phyloP scores from a whole-genome alignment of 1,284 basidiomycete genomes.

The Leccinum insigne region DNA sequence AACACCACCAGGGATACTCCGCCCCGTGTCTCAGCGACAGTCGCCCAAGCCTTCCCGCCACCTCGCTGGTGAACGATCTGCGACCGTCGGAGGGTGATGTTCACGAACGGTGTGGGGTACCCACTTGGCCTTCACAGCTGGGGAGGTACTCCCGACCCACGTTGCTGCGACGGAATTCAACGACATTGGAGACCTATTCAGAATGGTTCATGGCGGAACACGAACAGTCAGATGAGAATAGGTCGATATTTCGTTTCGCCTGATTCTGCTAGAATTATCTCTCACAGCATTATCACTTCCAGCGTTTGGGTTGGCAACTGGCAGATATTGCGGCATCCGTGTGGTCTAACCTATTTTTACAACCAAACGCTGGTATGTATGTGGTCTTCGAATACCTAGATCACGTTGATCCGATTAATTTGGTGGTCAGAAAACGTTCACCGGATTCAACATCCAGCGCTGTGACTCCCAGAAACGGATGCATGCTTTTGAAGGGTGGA shows the following conservation, averaged over 20 bases:
- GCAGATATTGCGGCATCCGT: background rate
- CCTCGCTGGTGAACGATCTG: too few species aligned
- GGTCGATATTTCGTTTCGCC: background rate
- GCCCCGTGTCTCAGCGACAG: too few species aligned
- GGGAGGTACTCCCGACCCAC: background rate
- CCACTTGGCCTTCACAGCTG: background rate
- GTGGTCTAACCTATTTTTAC: background rate
- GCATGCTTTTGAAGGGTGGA: background rate
- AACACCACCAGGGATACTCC: too few species aligned
- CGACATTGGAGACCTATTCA: background rate
- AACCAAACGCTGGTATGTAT: background rate
- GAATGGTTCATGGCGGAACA: background rate
- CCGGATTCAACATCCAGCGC: background rate
- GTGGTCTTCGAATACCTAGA: background rate
- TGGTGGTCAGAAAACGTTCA: background rate
- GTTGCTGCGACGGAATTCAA: background rate
- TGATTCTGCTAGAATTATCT: background rate
- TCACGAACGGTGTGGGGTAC: background rate
- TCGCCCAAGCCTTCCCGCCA: too few species aligned
- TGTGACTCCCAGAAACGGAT: background rate
- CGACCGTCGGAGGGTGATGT: background rate
- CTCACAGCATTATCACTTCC: background rate
- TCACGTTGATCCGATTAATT: background rate
- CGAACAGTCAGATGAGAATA: background rate
- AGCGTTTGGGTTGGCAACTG: background rate